phyloP scores from a whole-genome alignment of 169 alveolate species.

The Plasmodium billcollinsi region DNA sequence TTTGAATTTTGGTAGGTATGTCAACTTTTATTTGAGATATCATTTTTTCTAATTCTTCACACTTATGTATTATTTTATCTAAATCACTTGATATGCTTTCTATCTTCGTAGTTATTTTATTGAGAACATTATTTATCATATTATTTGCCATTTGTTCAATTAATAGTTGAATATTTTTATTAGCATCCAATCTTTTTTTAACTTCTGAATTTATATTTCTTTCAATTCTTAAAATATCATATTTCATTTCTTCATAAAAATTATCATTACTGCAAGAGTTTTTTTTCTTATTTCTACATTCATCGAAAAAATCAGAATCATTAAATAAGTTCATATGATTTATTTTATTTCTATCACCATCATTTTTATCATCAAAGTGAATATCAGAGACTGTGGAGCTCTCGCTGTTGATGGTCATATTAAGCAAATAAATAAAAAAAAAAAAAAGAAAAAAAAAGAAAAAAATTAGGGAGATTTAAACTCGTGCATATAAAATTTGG shows the following conservation, averaged over 20 bases:
- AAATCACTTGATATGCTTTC: constrained; percentile 48
- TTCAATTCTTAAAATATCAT: constrained; percentile 61
- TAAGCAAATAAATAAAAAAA: neutral
- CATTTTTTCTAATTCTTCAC: constrained; percentile 48
- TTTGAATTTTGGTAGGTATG: constrained; percentile 62
- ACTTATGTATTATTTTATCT: constrained; percentile 51
- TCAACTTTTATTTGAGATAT: constrained; percentile 35
- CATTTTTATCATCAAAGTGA: neutral
- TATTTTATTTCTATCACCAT: constrained; percentile 5
- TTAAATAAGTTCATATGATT: constrained; percentile 12
- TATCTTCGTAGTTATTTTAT: constrained; percentile 65
- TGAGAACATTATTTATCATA: constrained; percentile 66
- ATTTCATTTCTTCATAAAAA: constrained; percentile 52
- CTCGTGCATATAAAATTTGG: too few species aligned
- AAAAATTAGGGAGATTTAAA: neutral
- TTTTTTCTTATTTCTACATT: constrained; percentile 12
- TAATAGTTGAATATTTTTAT: constrained; percentile 50
- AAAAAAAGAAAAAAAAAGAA: neutral
- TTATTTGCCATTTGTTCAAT: constrained; percentile 67
- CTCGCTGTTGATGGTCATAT: constrained; percentile 17
- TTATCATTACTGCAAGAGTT: constrained; percentile 6
- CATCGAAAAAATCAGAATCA: constrained; percentile 31
- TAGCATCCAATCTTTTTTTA: constrained; percentile 62
- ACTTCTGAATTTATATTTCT: constrained; percentile 67
- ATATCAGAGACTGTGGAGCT: constrained; percentile 30